A percentile compares a stretch with the other conserved stretches of the same genome.
phyloP scores from a whole-genome alignment of 164 flowering plant species.

The Sextonia rubra region DNA sequence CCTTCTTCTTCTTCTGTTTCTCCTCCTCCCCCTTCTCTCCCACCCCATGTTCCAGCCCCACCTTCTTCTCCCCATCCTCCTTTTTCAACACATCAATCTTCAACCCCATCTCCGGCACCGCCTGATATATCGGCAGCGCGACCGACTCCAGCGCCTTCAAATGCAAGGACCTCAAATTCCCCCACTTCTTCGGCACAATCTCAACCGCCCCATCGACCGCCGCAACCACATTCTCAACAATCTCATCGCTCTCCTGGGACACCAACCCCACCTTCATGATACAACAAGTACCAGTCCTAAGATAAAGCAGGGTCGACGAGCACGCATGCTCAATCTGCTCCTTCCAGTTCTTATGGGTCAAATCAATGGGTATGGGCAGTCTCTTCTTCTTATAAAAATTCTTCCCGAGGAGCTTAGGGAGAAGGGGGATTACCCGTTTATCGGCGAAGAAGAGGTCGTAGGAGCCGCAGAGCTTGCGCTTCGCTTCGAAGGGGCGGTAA shows the following conservation, averaged over 20 bases:
- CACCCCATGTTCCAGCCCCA: slow-evolving; percentile 11
- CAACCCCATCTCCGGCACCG: slow-evolving; percentile 60
- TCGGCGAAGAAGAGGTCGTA: slow-evolving; percentile 65
- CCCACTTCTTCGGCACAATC: slow-evolving; percentile 70
- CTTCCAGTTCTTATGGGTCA: slow-evolving; percentile 65
- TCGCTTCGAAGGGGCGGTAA: slow-evolving; percentile 67
- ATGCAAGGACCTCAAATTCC: slow-evolving; percentile 59
- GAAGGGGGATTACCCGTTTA: slow-evolving; percentile 43
- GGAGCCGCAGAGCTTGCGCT: slow-evolving; percentile 59
- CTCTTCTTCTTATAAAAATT: slow-evolving; percentile 79
- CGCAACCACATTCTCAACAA: slow-evolving; percentile 57
- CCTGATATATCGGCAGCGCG: slow-evolving; percentile 75
- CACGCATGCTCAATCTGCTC: slow-evolving; percentile 56
- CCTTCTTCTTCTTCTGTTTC: slow-evolving; percentile 23
- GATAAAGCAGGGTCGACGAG: slow-evolving; percentile 46
- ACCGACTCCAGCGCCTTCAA: slow-evolving; percentile 64
- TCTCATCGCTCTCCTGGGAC: slow-evolving; percentile 44
- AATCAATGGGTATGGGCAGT: slow-evolving; percentile 69
- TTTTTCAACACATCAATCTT: slow-evolving; percentile 46
- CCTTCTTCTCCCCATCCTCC: slow-evolving; percentile 16
- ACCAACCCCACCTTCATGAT: slow-evolving; percentile 52
- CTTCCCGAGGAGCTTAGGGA: slow-evolving; percentile 75
- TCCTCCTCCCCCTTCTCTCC: slow-evolving; percentile 3
- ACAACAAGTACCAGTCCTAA: slow-evolving; percentile 77
- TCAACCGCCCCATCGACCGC: slow-evolving; percentile 54